Evolutionary conservation across 352 stramenopile species (phyloP).

Genomic region (Thalassiosira ordinaria): DNA sequence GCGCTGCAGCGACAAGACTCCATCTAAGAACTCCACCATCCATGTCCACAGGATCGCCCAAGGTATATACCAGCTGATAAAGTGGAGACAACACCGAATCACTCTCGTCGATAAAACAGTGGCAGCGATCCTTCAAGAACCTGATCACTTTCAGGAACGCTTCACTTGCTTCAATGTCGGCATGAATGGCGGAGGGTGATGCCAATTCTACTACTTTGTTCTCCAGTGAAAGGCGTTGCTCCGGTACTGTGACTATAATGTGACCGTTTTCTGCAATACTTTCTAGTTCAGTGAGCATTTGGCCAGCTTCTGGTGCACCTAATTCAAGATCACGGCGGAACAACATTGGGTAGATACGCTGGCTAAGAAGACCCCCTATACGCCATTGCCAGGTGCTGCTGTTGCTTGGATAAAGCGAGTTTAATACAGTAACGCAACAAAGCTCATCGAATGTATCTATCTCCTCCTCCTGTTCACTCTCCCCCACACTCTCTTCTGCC

Average conservation of each 20-base stretch:
- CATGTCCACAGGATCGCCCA: constrained; percentile 16
- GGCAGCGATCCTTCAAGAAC: not conserved
- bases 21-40: constrained; percentile 9
- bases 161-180: not conserved
- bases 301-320: not conserved
- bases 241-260: constrained; percentile 16
- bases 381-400: not conserved
- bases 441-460: too few relatives aligned
- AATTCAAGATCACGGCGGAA: constrained; percentile 9
- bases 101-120: constrained; percentile 19
- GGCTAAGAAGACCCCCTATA: constrained; percentile 13
- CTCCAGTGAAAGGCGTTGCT: constrained; percentile 21
- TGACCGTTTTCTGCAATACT: not conserved
- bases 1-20: not conserved
- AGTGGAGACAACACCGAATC: constrained; percentile 5
- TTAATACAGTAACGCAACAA: constrained; percentile 9
- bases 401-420: constrained; percentile 16
- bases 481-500: too few relatives aligned
- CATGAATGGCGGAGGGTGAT: not conserved
- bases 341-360: constrained; percentile 7
- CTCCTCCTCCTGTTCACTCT: too few relatives aligned
- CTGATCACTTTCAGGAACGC: not conserved
- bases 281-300: not conserved
- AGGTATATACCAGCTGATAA: constrained; percentile 25
- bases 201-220: constrained; percentile 26